phyloP scores from a whole-genome alignment of 139 green algal genomes.

The Chlamydomonas sp. region DNA sequence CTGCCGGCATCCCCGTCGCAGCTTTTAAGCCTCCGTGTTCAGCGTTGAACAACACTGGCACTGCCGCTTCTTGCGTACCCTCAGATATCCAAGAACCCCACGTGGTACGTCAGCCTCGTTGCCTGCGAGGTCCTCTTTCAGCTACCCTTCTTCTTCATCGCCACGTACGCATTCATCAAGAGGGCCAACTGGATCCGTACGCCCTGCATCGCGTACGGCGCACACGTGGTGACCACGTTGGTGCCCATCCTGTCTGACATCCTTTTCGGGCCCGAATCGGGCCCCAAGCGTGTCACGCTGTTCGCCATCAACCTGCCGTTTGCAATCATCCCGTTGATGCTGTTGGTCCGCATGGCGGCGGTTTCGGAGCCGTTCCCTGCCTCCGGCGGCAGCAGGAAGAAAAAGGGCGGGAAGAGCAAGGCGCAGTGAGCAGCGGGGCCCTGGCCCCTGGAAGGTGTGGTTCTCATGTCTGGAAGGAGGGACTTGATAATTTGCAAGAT shows the following conservation, averaged over 20 bases:
- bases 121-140: conserved; percentile 74
- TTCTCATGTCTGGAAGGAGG: too few relatives aligned
- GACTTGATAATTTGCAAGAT: too few relatives aligned
- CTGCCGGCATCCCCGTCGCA: too few relatives aligned
- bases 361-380: conserved; percentile 53
- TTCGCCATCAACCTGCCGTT: conserved; percentile 68
- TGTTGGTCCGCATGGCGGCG: conserved; percentile 58
- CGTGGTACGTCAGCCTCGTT: conserved; percentile 79
- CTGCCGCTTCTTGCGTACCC: background rate
- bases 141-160: conserved; percentile 83
- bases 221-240: conserved; percentile 74
- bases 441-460: too few relatives aligned
- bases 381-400: conserved; percentile 19
- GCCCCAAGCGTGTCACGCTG: conserved; percentile 26
- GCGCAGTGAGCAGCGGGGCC: background rate
- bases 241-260: conserved; percentile 66
- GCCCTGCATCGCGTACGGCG: conserved; percentile 76
- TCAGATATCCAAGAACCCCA: conserved; percentile 63
- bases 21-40: too few relatives aligned
- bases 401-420: conserved; percentile 10
- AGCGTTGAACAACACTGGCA: background rate
- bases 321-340: conserved; percentile 64
- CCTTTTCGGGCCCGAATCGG: conserved; percentile 22
- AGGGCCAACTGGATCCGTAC: conserved; percentile 76
- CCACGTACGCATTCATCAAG: conserved; percentile 60